These are phyloP conservation scores for Aquilaria malaccensis DNA, from an alignment of 345 rosid genomes.

Conservation along the genomic window DNA sequence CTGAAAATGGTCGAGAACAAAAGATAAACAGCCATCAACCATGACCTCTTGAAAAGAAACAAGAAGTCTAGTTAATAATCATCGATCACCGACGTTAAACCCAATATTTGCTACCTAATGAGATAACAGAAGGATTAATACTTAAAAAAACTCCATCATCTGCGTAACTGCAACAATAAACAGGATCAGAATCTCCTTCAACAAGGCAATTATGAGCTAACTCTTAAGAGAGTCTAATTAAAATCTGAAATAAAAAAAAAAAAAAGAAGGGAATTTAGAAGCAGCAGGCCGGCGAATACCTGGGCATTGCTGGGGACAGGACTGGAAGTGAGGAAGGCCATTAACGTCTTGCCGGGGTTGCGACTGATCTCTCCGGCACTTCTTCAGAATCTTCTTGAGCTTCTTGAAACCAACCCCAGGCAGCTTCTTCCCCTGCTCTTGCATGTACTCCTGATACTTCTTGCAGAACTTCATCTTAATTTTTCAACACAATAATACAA, in stretches of 20 bases:
- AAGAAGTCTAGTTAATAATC: too few relatives aligned
- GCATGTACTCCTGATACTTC: conserved; percentile 80
- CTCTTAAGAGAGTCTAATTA: background rate
- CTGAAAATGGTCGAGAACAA: too few relatives aligned
- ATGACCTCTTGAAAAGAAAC: too few relatives aligned
- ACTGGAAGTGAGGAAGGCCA: conserved; percentile 16
- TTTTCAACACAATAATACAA: too few relatives aligned
- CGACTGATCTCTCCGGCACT: conserved; percentile 41
- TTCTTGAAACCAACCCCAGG: conserved; percentile 85
- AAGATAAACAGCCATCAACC: too few relatives aligned
- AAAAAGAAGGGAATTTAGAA: background rate
- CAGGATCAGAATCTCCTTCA: background rate
- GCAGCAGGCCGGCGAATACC: conserved; percentile 22
- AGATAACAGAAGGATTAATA: too few relatives aligned
- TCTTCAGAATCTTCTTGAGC: conserved; percentile 75
- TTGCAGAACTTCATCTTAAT: conserved; percentile 79
- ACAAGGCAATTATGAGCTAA: conserved; percentile 3
- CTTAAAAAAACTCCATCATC: too few relatives aligned
- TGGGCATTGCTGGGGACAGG: conserved; percentile 54
- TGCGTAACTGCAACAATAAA: background rate
- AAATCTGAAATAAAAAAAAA: background rate
- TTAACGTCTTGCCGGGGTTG: background rate
- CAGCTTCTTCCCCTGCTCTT: conserved; percentile 48
- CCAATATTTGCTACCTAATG: too few relatives aligned
- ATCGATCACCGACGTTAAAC: too few relatives aligned